Evolutionary conservation across 768 basidiomycete genomes (phyloP), one percentile per base, ranked within the genome.

Genomic region (Tephrocybe rancida): DNA sequence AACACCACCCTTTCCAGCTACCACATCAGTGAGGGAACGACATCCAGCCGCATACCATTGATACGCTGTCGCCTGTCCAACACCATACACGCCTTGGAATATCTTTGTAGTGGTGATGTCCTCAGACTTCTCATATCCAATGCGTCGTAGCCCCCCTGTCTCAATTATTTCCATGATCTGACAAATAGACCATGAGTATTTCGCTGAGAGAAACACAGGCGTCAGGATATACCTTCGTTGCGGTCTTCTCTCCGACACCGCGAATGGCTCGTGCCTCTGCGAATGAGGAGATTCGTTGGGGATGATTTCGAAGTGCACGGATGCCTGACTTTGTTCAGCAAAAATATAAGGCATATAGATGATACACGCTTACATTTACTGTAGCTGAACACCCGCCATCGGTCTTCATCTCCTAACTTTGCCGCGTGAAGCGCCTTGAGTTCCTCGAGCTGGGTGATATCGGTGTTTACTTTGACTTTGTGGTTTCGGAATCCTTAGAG

Each of bases 81-180:
- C 91, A 27, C 90, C 92, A 61, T 95, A 95, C 38, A 97, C 87
- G 7, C 90, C 88, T 49, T 82, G 80, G 63, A 96, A 95, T 9
- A 84, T 42, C 21, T 74, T 70, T 2, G 79, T 76, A 0, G 78
- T 78, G 34, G 72, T 65, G 1, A 89, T 76, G 46, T 89, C 88
- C 30, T 81, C 83, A 1, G 86, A 87, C 21, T 71, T 76, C 65
- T 90, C 89, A 52, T 84, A 85, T 29, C 69, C 70, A 50, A 94
- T 85, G 14, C 91, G 82, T 19, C 76, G 75, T 26, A 92, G 73
- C n/a, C 78, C 71, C 0, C 92, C 92, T 0, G 91, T 92, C 52
- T 84, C 65, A 22, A 92, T 61, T 25, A 94, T 92, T 66, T 94
- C 92, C 76, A 84, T 84, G 48, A 93, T 90, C 91, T 92, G 52